Evolutionary conservation across 106 monocot genomes (phyloP), one percentile per base, ranked within the genome.

Genomic region (Dendrobium officinale): DNA sequence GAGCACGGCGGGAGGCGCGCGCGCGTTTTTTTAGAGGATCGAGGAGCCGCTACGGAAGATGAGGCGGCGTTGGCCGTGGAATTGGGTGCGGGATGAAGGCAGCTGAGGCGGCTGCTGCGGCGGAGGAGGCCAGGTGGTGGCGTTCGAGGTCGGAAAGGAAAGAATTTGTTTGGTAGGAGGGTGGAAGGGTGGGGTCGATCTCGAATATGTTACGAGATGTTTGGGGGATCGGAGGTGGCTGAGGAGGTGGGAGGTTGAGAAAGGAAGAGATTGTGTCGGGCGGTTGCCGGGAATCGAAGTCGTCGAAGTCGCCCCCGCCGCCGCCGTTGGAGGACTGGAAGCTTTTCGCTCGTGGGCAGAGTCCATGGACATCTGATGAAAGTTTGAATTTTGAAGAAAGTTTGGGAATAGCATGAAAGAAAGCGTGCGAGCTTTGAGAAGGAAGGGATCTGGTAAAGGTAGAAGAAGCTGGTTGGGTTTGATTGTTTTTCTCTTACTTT

Each of bases 1-100:
- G 85, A 9, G 87, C 87, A 1, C 89, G 83, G 42, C 89, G 75
- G 2, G 88, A 89, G 49, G 88, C 87, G 26, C 89, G 67, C 20
- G 92, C 45, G 18, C 91, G 86, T 77, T 91, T 91, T n/a, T 81
- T 87, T 91, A 7, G 86, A 85, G 29, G 13, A 2, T 0, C 85
- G 81, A 1, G 85, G 75, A 8, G 77, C 6, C 6, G 37, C 6
- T 15, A 58, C 27, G 6, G 77, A 77, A 17, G 77, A 33, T 4
- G 47, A 4, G 72, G 68, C 33, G 82, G 51, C 10, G 75, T 55
- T 5, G 10, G 78, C 18, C 6, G 61, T 5, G 17, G 41, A 51
- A 16, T 11, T 20, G 11, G 31, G 37, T 31, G 49, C 20, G 77
- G 77, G 37, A 29, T n/a, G 76, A 51, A 58, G 17, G 81, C 6